Conservation (phyloP, 2,329 filamentous ascomycete species). For the Fusarium proliferatum region DNA sequence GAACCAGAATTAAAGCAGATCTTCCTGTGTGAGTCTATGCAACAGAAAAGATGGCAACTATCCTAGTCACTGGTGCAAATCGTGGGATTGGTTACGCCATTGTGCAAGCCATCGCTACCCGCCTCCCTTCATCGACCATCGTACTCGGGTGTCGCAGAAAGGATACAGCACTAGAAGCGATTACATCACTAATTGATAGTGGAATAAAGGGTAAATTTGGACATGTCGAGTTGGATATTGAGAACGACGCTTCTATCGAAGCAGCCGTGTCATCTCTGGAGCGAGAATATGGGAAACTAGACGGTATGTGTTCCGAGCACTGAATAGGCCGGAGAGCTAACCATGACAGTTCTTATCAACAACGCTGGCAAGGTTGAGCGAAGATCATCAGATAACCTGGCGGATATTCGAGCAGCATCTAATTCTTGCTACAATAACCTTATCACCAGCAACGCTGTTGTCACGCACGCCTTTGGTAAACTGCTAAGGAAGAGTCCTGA, state of each 20-base stretch:
- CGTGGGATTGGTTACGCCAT: conserved; percentile 19
- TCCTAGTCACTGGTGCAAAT: conserved; percentile 12
- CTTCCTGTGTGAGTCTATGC: too few species aligned
- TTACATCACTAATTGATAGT: not conserved
- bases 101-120: conserved; percentile 1
- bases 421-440: conserved; percentile 17
- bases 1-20: not conserved
- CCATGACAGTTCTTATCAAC: not conserved
- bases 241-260: conserved; percentile 1
- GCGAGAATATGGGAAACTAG: not conserved
- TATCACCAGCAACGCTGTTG: conserved; percentile 3
- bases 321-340: rapidly evolving
- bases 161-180: not conserved
- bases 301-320: not conserved
- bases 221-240: conserved; percentile 6
- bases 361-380: conserved; percentile 10
- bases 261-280: not conserved
- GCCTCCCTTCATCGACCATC: not conserved
- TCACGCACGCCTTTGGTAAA: not conserved
- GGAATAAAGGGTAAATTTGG: not conserved
- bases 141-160: conserved; percentile 5
- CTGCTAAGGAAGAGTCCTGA: not conserved
- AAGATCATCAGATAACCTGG: not conserved
- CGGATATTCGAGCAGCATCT: not conserved
- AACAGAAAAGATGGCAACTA: not conserved